Conservation (phyloP, 2,329 filamentous ascomycete genomes). For the Sporothrix brunneoviolacea region DNA sequence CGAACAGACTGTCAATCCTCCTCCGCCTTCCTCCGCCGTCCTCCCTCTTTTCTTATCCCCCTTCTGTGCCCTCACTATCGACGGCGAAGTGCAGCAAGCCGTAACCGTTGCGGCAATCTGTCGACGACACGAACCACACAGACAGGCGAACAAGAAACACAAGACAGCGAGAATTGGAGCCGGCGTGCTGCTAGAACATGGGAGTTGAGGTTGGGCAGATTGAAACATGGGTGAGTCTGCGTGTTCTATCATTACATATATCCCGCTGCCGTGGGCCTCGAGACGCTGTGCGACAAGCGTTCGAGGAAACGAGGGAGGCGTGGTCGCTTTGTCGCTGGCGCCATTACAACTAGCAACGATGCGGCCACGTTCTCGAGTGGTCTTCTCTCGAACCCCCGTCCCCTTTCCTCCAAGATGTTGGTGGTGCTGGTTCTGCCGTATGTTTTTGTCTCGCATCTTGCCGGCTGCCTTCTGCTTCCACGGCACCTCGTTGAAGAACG, state of each 20-base stretch:
- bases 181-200: conserved; percentile 13
- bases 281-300: conserved; percentile 12
- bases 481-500: background rate
- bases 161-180: conserved; percentile 1
- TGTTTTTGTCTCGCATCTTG: background rate
- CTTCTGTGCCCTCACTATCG: background rate
- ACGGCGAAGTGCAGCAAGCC: background rate
- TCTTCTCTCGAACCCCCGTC: too few relatives aligned
- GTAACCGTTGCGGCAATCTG: too few relatives aligned
- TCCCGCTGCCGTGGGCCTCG: conserved; percentile 15
- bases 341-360: too few relatives aligned
- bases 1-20: too few relatives aligned
- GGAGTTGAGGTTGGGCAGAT: conserved; percentile 10
- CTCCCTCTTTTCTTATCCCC: background rate
- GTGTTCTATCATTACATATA: background rate
- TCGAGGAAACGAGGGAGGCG: background rate
- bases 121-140: background rate
- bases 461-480: background rate
- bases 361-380: too few relatives aligned
- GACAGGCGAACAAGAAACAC: background rate
- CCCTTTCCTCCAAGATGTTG: too few relatives aligned
- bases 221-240: conserved; percentile 18
- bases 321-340: too few relatives aligned
- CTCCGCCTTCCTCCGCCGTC: too few relatives aligned
- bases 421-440: too few relatives aligned